Base-by-base conservation (phyloP, 1,284 basidiomycete genomes). In the Rhizopogon parksii region DNA sequence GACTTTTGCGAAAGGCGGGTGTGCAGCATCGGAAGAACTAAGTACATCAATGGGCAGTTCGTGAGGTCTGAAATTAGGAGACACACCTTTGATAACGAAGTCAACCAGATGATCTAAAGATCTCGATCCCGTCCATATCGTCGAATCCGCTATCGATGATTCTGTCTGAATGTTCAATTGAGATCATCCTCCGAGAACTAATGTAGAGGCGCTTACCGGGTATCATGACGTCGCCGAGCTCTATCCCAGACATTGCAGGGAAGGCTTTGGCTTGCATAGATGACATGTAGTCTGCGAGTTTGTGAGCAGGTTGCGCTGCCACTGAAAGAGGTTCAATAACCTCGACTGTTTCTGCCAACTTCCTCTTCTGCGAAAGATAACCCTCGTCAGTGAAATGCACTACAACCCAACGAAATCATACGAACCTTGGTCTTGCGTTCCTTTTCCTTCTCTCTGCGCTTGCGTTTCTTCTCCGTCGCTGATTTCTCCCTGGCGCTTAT, bases 141-240 rank as follows among this genome's bases (percentile, higher is more conserved):
- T 83, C 53, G 88, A 89, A 67, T 91, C 87, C 59, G 73, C 74
- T 63, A 92, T 83, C 52, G 80, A 76, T 52, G 72, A 74, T 67
- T 79, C 88, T 90, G 70, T 70, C 77, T 78, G 63, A 52, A 56
- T 57, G 72, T 75, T 71, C 75, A 77, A 70, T 68, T 73, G 64
- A 74, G 68, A 70, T 48, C 19, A 45, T 59, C 55, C 35, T 52
- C 53, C 53, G 47, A 30, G 21, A n/a, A 52, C 9, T 15, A 35
- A 43, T n/a, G n/a, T 17, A n/a, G 42, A 15, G 25, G 49, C 7
- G 64, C 73, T 56, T 65, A 88, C 90, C 82, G 62, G 83, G 82
- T 67, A 92, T 83, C 52, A 72, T 72, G 34, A 83, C 71, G 56
- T 91, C 88, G 19, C 79, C 76, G 43, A 90, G 74, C 67, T 93